A percentile compares a stretch with the other conserved stretches of the same genome.
These are phyloP conservation scores for Pelargonium citronellum DNA, from an alignment of 441 rosid genomes.

Conservation along the genomic window DNA sequence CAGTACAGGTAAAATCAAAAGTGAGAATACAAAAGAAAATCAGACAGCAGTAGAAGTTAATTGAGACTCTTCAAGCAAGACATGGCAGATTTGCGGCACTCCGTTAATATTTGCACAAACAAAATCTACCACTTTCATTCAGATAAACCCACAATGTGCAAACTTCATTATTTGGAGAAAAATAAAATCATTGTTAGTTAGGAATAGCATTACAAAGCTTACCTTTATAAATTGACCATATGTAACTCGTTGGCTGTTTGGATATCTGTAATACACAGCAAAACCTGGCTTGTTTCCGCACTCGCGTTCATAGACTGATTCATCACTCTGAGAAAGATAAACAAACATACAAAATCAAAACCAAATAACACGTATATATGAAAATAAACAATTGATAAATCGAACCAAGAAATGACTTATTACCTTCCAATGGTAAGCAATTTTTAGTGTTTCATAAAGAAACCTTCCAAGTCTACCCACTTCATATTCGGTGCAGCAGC, in stretches of 20 bases:
- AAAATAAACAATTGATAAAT: background rate
- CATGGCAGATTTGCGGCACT: background rate
- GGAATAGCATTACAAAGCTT: conserved; percentile 21
- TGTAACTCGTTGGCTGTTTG: conserved; percentile 96
- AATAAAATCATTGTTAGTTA: background rate
- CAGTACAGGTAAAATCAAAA: background rate
- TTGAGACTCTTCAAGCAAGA: background rate
- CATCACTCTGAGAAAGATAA: conserved; percentile 64
- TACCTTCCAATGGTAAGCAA: conserved; percentile 99
- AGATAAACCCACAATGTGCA: background rate
- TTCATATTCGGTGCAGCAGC: conserved; percentile 99
- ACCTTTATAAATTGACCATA: conserved; percentile 99
- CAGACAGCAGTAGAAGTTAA: background rate
- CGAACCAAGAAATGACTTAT: conserved; percentile 2
- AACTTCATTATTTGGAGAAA: background rate
- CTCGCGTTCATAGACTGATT: conserved; percentile 87
- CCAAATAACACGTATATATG: conserved; percentile 1
- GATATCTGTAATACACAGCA: conserved; percentile 96
- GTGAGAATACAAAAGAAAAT: background rate
- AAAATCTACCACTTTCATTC: background rate
- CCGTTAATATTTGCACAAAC: background rate
- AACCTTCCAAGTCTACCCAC: conserved; percentile 97
- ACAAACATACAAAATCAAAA: conserved; percentile 9
- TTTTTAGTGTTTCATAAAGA: conserved; percentile 88
- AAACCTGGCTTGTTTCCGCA: conserved; percentile 99